A percentile compares a stretch with the other conserved stretches of the same genome.
Evolutionary conservation across 805 yeast species (phyloP).

Genomic region (Pichia eremophila): DNA sequence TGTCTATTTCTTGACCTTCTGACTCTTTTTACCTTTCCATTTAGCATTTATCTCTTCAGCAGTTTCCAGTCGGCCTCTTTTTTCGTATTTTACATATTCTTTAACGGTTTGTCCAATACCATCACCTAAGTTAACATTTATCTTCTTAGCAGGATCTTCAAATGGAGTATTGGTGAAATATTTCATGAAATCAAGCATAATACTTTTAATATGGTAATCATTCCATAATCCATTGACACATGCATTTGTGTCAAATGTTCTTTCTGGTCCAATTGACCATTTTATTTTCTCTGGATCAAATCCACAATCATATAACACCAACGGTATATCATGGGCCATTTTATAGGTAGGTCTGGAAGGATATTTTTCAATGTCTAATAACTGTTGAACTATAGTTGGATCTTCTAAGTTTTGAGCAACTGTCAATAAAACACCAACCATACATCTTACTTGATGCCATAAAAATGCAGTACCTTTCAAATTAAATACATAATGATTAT

Average conservation of each 20-base stretch:
- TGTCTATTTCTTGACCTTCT: too few species aligned
- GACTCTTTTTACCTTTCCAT: slow-evolving; percentile 37
- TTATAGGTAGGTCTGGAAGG: slow-evolving; percentile 73
- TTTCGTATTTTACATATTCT: slow-evolving; percentile 45
- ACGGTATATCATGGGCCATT: slow-evolving; percentile 85
- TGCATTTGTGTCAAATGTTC: slow-evolving; percentile 32
- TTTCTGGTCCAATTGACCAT: slow-evolving; percentile 41
- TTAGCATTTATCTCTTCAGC: slow-evolving; percentile 63
- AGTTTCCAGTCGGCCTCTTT: slow-evolving; percentile 51
- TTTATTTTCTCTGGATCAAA: slow-evolving; percentile 49
- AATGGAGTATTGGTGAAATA: slow-evolving; percentile 27
- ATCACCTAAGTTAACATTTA: slow-evolving; percentile 51
- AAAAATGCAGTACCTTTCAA: slow-evolving; percentile 82
- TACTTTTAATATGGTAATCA: slow-evolving; percentile 48
- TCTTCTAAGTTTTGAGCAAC: slow-evolving; percentile 73
- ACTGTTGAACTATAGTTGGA: slow-evolving; percentile 44
- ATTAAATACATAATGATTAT: slow-evolving; percentile 57
- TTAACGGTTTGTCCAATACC: slow-evolving; percentile 59
- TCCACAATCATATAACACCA: slow-evolving; percentile 77
- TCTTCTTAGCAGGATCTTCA: slow-evolving; percentile 7
- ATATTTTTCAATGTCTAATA: slow-evolving; percentile 45
- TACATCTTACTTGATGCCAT: slow-evolving; percentile 97
- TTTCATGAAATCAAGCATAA: slow-evolving; percentile 42
- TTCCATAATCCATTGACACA: slow-evolving; percentile 42
- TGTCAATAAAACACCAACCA: slow-evolving; percentile 74